Evolutionary conservation across 441 rosid genomes (phyloP), one percentile per base, ranked within the genome.

Genomic region (Pelargonium cotyledonis): DNA sequence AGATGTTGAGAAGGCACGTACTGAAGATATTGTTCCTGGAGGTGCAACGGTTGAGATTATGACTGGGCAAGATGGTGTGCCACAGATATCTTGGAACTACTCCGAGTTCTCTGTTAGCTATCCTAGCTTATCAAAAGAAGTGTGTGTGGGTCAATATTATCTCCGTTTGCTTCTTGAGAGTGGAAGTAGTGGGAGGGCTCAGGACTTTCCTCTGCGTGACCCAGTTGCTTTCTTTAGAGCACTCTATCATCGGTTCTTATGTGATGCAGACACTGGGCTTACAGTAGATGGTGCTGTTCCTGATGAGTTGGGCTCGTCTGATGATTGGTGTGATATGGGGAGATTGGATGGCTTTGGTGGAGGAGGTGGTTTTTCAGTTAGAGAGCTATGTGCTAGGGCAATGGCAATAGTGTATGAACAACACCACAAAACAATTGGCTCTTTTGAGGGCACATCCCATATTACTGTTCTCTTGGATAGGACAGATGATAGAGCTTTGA

Each of bases 321-420:
- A 89, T 72, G 98, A 96, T 81, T 93, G 99, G 99, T 96, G 99
- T 85, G 98, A 93, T 79, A 77, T 92, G 98, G 92, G 89, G 82
- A 84, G 96, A 82, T 84, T 96, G 78, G 99, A 96, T 83, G 96
- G 98, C 75, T 96, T 96, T 86, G 99, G 99, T 67, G 99, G 99
- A 76, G 97, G 94, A 8, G 99, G 99, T 63, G 96, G 95, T 65
- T 86, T 88, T 77, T 93, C 99, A 38, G 99, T 96, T 67, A 86
- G 99, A 83, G 99, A 96, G 80, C 98, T 96, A 76, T 96, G 99
- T 85, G 99, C 98, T 11, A 89, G 99, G 83, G 98, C 99, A 19
- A 96, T 96, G 99, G 78, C 99, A 66, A 92, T 93, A 76, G 97
- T 96, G 65, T 96, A 96, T 80, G 99, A 96, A 78, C 98, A 93